Evolutionary conservation across 202 grass and related monocot genomes (phyloP).

Genomic region (Zoysia matrella): DNA sequence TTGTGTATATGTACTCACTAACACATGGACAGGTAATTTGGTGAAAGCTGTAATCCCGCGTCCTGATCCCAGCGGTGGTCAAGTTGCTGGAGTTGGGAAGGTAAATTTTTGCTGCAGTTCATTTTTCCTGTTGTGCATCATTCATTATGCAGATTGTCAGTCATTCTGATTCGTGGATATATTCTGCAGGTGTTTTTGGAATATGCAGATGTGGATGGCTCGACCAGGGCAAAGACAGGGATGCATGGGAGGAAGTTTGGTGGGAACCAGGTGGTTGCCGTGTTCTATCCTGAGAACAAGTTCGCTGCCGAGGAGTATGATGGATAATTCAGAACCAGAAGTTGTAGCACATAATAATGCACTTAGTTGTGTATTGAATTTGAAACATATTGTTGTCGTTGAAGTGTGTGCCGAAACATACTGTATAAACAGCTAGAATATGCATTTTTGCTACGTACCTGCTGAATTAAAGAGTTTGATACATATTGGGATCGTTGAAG

Average conservation of each 20-base stretch:
- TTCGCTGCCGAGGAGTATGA: conserved; percentile 73
- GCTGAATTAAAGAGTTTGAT: no score
- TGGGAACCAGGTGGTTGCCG: conserved; percentile 71
- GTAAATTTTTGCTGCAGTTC: conserved; percentile 41
- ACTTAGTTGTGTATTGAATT: background rate
- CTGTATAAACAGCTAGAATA: no score
- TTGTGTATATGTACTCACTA: conserved; percentile 43
- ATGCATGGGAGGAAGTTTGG: conserved; percentile 88
- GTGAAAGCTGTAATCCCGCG: conserved; percentile 87
- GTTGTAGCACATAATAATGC: background rate
- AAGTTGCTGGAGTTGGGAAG: conserved; percentile 82
- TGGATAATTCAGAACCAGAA: conserved; percentile 36
- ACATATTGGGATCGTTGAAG: no score
- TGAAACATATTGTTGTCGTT: background rate
- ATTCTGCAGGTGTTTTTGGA: conserved; percentile 87
- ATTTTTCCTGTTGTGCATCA: background rate
- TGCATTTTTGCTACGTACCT: no score
- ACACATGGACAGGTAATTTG: conserved; percentile 81
- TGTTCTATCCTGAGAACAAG: conserved; percentile 88
- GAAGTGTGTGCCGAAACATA: background rate
- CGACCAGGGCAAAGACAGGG: conserved; percentile 71
- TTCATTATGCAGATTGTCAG: background rate
- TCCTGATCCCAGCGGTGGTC: conserved; percentile 71
- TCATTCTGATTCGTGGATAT: background rate
- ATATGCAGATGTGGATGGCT: conserved; percentile 82